Percentiles rank a stretch among this genome's conserved stretches.
Evolutionary conservation across 495 filamentous ascomycete species (phyloP).

Genomic region (Cryomyces minteri): DNA sequence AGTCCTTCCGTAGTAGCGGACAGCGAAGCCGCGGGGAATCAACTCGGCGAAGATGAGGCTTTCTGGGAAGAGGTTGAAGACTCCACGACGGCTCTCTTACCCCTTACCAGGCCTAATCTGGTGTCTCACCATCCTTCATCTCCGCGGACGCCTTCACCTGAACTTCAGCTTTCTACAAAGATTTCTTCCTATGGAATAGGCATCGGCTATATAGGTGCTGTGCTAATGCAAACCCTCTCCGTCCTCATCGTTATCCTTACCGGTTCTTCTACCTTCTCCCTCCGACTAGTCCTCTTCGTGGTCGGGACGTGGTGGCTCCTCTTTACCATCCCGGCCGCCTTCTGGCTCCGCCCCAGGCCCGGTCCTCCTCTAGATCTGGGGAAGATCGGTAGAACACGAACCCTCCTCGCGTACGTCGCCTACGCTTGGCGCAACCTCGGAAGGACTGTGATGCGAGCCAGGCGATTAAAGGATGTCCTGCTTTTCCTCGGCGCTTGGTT

Average conservation of each 20-base stretch:
- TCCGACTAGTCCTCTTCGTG: constrained; percentile 42
- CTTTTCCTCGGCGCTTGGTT: constrained; percentile 91
- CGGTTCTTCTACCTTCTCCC: constrained; percentile 9
- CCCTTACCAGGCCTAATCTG: constrained; percentile 7
- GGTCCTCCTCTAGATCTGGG: constrained; percentile 50
- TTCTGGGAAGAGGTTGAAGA: constrained; percentile 8
- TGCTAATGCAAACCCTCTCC: constrained; percentile 20
- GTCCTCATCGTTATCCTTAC: constrained; percentile 16
- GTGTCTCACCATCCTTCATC: not conserved
- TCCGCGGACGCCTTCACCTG: constrained; percentile 8
- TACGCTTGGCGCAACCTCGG: constrained; percentile 78
- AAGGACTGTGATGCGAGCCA: constrained; percentile 58
- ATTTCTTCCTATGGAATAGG: constrained; percentile 25
- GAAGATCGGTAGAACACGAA: constrained; percentile 9
- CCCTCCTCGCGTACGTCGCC: constrained; percentile 43
- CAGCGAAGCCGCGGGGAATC: not conserved
- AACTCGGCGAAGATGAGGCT: constrained; percentile 3
- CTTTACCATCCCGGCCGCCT: constrained; percentile 74
- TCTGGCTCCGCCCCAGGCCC: constrained; percentile 82
- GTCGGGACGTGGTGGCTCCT: constrained; percentile 90
- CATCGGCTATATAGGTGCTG: constrained; percentile 23
- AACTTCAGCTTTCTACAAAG: constrained; percentile 21
- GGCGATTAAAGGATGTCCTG: constrained; percentile 65
- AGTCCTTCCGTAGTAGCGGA: constrained; percentile 55
- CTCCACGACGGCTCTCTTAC: constrained; percentile 16